phyloP scores from a whole-genome alignment of 352 stramenopile species.

The Phytophthora constricta region DNA sequence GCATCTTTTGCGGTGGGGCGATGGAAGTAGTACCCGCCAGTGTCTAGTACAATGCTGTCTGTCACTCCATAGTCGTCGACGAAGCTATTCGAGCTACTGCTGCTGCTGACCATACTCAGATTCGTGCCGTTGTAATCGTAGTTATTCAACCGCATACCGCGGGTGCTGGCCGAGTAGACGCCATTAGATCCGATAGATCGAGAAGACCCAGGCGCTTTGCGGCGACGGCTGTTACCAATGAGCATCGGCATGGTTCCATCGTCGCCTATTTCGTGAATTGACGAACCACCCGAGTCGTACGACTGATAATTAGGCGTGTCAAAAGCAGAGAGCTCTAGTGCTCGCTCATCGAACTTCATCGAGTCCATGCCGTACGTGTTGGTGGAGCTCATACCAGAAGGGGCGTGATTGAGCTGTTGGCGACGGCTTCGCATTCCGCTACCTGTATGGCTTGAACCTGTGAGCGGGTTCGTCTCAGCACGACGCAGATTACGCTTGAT shows the following conservation, averaged over 20 bases:
- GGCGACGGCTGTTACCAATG: constrained; percentile 36
- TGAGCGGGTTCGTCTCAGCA: constrained; percentile 41
- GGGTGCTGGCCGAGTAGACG: constrained; percentile 33
- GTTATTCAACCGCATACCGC: constrained; percentile 35
- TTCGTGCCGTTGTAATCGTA: constrained; percentile 43
- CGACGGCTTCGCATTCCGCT: constrained; percentile 23
- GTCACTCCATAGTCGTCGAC: constrained; percentile 54
- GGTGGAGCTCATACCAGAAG: constrained; percentile 38
- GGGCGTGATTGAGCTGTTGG: constrained; percentile 25
- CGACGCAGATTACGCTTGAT: constrained; percentile 62
- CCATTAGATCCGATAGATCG: constrained; percentile 37
- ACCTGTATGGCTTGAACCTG: constrained; percentile 19
- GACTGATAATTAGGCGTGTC: constrained; percentile 39
- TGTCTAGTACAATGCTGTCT: constrained; percentile 72
- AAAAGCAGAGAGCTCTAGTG: constrained; percentile 34
- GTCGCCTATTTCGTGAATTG: constrained; percentile 32
- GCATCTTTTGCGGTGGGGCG: constrained; percentile 35
- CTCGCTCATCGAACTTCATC: constrained; percentile 57
- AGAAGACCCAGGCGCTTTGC: constrained; percentile 28
- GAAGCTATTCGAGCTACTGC: constrained; percentile 59
- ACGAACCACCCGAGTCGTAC: constrained; percentile 43
- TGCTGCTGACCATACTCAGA: constrained; percentile 48
- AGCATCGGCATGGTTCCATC: constrained; percentile 24
- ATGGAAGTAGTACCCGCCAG: constrained; percentile 78
- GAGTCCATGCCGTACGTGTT: constrained; percentile 43